Conservation (phyloP, 2,329 filamentous ascomycete genomes). For the Nemania sp. region DNA sequence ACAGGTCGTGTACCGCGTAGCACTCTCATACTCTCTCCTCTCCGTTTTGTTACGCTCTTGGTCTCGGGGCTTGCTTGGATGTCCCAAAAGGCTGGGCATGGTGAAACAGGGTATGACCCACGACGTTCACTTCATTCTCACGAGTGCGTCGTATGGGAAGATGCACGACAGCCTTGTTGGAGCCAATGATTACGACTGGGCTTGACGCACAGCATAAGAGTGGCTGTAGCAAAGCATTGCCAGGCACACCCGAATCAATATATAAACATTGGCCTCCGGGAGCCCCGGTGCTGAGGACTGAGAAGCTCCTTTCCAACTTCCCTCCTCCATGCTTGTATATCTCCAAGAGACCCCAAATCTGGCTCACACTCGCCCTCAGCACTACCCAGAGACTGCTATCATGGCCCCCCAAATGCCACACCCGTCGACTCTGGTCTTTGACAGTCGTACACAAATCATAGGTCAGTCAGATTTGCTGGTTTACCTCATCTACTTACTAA, state of each 20-base stretch:
- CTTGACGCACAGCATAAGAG: slow-evolving; percentile 18
- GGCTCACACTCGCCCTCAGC: slow-evolving; percentile 15
- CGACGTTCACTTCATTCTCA: slow-evolving; percentile 4
- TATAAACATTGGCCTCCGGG: slow-evolving; percentile 22
- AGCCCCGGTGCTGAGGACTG: slow-evolving; percentile 1
- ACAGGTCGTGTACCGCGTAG: background rate
- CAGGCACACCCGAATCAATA: slow-evolving; percentile 19
- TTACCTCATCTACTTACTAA: slow-evolving; percentile 5
- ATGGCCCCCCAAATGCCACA: slow-evolving; percentile 28
- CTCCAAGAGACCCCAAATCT: slow-evolving; percentile 24
- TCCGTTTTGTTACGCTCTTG: background rate
- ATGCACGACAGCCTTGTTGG: slow-evolving; percentile 8
- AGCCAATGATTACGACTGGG: slow-evolving; percentile 12
- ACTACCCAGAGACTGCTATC: slow-evolving; percentile 18
- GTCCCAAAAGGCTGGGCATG: slow-evolving; percentile 1
- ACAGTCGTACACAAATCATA: slow-evolving; percentile 36
- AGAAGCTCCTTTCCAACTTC: slow-evolving; percentile 10
- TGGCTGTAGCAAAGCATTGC: slow-evolving; percentile 29
- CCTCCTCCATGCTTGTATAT: slow-evolving; percentile 35
- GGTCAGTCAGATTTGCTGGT: slow-evolving; percentile 25
- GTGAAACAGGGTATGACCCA: slow-evolving; percentile 6
- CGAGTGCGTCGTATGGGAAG: background rate
- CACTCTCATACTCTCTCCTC: background rate
- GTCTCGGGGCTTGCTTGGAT: background rate
- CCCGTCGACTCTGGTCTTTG: slow-evolving; percentile 24